These are phyloP conservation scores for Phoma sp. DNA, from an alignment of 2,329 filamentous ascomycete species.

Conservation along the genomic window DNA sequence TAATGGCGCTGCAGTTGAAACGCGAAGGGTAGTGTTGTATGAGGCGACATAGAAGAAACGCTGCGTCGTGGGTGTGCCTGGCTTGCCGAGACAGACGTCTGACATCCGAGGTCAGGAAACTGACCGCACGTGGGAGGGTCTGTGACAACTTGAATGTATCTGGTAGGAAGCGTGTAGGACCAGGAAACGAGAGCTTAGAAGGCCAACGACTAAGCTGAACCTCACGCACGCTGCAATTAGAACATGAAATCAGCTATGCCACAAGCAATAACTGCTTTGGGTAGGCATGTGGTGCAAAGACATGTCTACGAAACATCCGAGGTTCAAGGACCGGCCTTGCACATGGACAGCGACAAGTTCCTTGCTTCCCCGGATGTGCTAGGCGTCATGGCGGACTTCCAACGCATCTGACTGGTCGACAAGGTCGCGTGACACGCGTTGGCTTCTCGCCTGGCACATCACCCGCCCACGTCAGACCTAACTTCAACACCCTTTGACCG, in stretches of 20 bases:
- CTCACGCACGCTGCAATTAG: no score
- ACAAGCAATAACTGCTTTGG: no score
- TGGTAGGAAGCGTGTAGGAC: no score
- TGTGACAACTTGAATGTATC: no score
- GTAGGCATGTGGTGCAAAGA: no score
- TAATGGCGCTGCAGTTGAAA: no score
- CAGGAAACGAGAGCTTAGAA: no score
- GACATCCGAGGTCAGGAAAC: no score
- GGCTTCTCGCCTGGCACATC: conserved; percentile 5
- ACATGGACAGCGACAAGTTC: neutral
- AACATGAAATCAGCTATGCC: no score
- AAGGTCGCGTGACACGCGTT: conserved; percentile 15
- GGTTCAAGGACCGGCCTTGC: neutral
- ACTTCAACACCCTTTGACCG: conserved; percentile 12
- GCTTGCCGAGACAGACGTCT: neutral
- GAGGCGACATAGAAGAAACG: no score
- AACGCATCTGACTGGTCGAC: conserved; percentile 2
- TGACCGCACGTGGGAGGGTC: neutral
- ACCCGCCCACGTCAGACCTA: conserved; percentile 18
- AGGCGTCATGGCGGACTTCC: conserved; percentile 19
- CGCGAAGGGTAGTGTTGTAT: no score
- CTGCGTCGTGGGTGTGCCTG: neutral
- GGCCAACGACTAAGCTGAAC: no score
- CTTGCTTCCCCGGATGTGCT: conserved; percentile 11
- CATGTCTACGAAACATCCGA: neutral